Evolutionary conservation across 2,329 filamentous ascomycete genomes (phyloP), one percentile per base, ranked within the genome.

Genomic region (Sporothrix luriei): DNA sequence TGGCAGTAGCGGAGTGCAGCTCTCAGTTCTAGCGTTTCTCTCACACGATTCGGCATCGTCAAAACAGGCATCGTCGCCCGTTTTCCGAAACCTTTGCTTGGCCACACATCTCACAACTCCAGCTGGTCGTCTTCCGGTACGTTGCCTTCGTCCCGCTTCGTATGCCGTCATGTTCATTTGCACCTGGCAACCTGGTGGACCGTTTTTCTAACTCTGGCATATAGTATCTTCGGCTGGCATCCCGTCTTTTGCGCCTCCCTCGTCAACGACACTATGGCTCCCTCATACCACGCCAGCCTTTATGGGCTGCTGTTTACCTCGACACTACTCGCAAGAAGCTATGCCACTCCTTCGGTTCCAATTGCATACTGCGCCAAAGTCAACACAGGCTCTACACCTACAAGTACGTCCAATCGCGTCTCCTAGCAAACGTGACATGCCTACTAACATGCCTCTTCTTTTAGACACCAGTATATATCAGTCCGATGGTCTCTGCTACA

Each of bases 401-500:
- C 76, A n/a, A 82, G 83, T 84, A 77, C 77, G 83, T 80, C 21
- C n/a, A n/a, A 29, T 66, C 21, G 55, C 16, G 24, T 10, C 29
- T 62, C 14, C 62, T 26, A 16, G 52, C 55, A 40, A 21, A 14
- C 54, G 16, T 14, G 24, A 19, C 16, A 26, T 33, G 13, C 5
- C 1, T 26, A 16, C 57, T 62, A 24, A 62, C 57, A 11, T 4
- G n/a, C n/a, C n/a, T 24, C 38, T 29, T 33, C 68, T 71, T 68
- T 72, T 71, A 89, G 87, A 87, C 73, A 75, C 77, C 43, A 85
- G 82, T 72, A 84, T 83, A 73, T 90, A 79, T 72, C 90, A 93
- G 77, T 91, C 90, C 24, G 88, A 92, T 74, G 91, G 91, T 40
- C 83, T 88, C 14, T 94, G 91, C 76, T 79, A 82, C 65, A 80